A percentile compares a stretch with the other conserved stretches of the same genome.
phyloP scores from a whole-genome alignment of 2,329 filamentous ascomycete genomes.

The Colletotrichum graminicola region DNA sequence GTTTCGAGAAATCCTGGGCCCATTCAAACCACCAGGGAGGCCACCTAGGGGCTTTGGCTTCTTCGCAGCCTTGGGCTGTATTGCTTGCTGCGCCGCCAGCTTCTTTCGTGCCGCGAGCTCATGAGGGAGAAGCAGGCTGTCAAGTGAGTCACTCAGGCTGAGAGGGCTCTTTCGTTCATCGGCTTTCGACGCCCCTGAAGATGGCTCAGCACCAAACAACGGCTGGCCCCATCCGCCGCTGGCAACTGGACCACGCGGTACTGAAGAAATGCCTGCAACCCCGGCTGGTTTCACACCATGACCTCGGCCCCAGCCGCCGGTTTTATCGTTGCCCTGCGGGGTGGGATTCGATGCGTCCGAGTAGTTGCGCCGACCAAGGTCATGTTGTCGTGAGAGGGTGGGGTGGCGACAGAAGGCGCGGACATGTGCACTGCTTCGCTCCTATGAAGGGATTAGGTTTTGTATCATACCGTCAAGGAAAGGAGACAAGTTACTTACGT shows the following conservation, averaged over 20 bases:
- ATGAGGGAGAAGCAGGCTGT: slow-evolving; percentile 53
- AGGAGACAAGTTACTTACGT: slow-evolving; percentile 48
- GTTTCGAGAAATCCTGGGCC: background rate
- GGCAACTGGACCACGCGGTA: slow-evolving; percentile 13
- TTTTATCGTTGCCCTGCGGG: background rate
- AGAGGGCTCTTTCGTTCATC: background rate
- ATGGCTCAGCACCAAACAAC: slow-evolving; percentile 11
- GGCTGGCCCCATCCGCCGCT: slow-evolving; percentile 34
- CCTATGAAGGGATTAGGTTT: slow-evolving; percentile 44
- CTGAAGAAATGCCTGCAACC: background rate
- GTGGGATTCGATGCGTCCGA: slow-evolving; percentile 26
- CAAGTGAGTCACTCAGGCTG: background rate
- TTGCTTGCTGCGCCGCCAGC: slow-evolving; percentile 20
- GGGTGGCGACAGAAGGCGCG: slow-evolving; percentile 55
- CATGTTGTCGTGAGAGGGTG: slow-evolving; percentile 26
- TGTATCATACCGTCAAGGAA: background rate
- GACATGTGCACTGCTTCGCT: slow-evolving; percentile 55
- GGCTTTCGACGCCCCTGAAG: background rate
- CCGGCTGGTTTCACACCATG: background rate
- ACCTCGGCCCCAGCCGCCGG: slow-evolving; percentile 5
- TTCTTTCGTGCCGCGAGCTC: slow-evolving; percentile 53
- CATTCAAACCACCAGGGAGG: background rate
- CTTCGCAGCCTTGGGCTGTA: background rate
- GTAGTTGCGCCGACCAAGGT: slow-evolving; percentile 34
- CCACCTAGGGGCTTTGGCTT: background rate